These are phyloP conservation scores for Mallotus japonicus DNA, from an alignment of 441 rosid genomes.

Conservation along the genomic window DNA sequence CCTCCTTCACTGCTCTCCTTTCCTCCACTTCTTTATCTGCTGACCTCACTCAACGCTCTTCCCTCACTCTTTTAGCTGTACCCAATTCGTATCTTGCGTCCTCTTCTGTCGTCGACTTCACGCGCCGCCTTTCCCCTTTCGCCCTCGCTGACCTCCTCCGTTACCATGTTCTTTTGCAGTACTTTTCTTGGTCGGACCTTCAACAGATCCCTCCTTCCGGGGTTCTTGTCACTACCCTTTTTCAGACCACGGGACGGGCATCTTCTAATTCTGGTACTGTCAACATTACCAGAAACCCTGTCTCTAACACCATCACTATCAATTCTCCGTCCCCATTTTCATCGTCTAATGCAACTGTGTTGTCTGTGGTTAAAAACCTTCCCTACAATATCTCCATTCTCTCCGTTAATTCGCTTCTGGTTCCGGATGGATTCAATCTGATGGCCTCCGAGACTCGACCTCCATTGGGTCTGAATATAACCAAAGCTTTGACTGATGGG, in stretches of 20 bases:
- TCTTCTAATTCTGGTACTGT: slow-evolving; percentile 63
- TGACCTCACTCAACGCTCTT: slow-evolving; percentile 55
- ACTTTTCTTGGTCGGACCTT: slow-evolving; percentile 62
- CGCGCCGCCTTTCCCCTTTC: slow-evolving; percentile 61
- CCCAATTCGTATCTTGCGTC: slow-evolving; percentile 63
- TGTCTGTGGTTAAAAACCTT: slow-evolving; percentile 47
- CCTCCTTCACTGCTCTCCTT: slow-evolving; percentile 66
- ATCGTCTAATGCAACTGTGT: slow-evolving; percentile 54
- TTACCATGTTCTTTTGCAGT: slow-evolving; percentile 76
- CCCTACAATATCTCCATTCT: slow-evolving; percentile 69
- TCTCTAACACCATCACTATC: slow-evolving; percentile 44
- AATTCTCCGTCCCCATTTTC: slow-evolving; percentile 49
- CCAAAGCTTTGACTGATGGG: slow-evolving; percentile 65
- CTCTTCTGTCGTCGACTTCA: slow-evolving; percentile 35
- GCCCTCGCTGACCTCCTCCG: slow-evolving; percentile 80
- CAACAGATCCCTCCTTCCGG: slow-evolving; percentile 56
- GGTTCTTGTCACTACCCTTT: slow-evolving; percentile 58
- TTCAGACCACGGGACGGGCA: slow-evolving; percentile 74
- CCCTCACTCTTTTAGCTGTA: slow-evolving; percentile 76
- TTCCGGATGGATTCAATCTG: slow-evolving; percentile 65
- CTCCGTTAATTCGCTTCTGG: slow-evolving; percentile 53
- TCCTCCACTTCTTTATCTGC: slow-evolving; percentile 46
- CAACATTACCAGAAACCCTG: slow-evolving; percentile 58
- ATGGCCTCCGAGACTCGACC: slow-evolving; percentile 70
- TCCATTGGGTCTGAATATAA: slow-evolving; percentile 60